Percentiles rank a stretch among this genome's conserved stretches.
phyloP scores from a whole-genome alignment of 352 stramenopile species.

The Phytopythium delawarense region DNA sequence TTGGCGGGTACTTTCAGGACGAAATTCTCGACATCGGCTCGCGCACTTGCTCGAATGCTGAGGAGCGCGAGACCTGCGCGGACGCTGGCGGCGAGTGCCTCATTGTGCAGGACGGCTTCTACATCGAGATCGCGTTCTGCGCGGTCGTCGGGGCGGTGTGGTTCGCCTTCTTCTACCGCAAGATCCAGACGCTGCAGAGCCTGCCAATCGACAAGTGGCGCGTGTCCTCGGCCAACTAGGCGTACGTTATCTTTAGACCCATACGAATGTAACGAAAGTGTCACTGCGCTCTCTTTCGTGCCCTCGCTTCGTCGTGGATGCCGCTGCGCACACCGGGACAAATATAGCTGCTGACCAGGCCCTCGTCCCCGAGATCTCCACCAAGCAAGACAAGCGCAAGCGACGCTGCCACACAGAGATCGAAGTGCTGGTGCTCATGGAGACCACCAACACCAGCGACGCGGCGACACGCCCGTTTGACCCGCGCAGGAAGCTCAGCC shows the following conservation, averaged over 20 bases:
- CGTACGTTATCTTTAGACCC: constrained; percentile 12
- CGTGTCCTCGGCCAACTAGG: constrained; percentile 23
- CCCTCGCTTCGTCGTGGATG: neutral
- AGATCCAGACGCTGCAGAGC: constrained; percentile 69
- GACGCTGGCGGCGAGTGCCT: constrained; percentile 62
- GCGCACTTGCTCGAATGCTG: constrained; percentile 71
- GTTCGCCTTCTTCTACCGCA: constrained; percentile 64
- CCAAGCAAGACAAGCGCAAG: neutral
- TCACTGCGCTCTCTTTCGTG: neutral
- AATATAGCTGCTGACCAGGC: neutral
- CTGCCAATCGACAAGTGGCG: constrained; percentile 84
- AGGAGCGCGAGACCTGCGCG: constrained; percentile 55
- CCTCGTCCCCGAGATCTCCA: neutral
- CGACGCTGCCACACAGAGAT: neutral
- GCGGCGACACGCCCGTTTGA: neutral
- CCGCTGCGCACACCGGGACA: neutral
- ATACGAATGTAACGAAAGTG: constrained; percentile 24
- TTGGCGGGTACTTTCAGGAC: constrained; percentile 62
- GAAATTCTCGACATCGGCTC: constrained; percentile 71
- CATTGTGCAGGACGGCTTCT: constrained; percentile 80
- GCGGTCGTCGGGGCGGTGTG: constrained; percentile 61
- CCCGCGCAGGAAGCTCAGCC: constrained; percentile 1
- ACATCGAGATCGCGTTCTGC: constrained; percentile 73
- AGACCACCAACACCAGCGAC: neutral
- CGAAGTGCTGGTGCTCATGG: neutral